phyloP scores from a whole-genome alignment of 148 eudicot genomes.

The Rhododendron griersonianum region DNA sequence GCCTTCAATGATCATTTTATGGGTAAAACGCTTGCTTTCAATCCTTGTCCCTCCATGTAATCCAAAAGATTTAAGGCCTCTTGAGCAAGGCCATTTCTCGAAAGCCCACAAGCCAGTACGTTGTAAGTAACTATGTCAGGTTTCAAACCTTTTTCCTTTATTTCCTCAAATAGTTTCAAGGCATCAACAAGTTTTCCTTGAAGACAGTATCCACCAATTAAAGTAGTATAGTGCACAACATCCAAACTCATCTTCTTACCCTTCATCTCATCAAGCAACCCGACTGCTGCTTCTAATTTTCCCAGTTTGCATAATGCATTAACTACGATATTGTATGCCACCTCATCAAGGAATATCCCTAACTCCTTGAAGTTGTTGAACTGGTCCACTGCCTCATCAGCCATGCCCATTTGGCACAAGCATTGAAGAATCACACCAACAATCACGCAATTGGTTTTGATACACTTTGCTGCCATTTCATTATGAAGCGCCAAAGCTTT shows the following conservation, averaged over 20 bases:
- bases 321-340: slow-evolving; percentile 44
- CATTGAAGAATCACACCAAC: slow-evolving; percentile 46
- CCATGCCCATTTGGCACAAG: slow-evolving; percentile 35
- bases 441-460: slow-evolving; percentile 50
- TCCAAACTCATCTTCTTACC: slow-evolving; percentile 41
- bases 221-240: slow-evolving; percentile 64
- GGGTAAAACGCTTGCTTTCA: slow-evolving; percentile 34
- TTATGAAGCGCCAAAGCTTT: slow-evolving; percentile 38
- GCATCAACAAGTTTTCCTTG: slow-evolving; percentile 46
- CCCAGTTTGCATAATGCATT: slow-evolving; percentile 56
- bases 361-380: slow-evolving; percentile 58
- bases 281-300: slow-evolving; percentile 44
- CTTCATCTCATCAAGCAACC: slow-evolving; percentile 55
- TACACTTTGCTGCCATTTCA: slow-evolving; percentile 49
- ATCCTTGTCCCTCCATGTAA: slow-evolving; percentile 42
- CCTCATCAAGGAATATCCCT: slow-evolving; percentile 53
- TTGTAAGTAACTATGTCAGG: slow-evolving; percentile 56
- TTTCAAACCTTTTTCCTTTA: slow-evolving; percentile 38
- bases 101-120: slow-evolving; percentile 54
- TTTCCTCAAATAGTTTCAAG: slow-evolving; percentile 27
- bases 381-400: slow-evolving; percentile 34
- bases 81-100: slow-evolving; percentile 33
- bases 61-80: slow-evolving; percentile 30
- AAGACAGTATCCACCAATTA: slow-evolving; percentile 58
- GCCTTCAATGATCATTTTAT: slow-evolving; percentile 57